Evolutionary conservation across 768 basidiomycete genomes (phyloP).

Genomic region (Collybiopsis luxurians): DNA sequence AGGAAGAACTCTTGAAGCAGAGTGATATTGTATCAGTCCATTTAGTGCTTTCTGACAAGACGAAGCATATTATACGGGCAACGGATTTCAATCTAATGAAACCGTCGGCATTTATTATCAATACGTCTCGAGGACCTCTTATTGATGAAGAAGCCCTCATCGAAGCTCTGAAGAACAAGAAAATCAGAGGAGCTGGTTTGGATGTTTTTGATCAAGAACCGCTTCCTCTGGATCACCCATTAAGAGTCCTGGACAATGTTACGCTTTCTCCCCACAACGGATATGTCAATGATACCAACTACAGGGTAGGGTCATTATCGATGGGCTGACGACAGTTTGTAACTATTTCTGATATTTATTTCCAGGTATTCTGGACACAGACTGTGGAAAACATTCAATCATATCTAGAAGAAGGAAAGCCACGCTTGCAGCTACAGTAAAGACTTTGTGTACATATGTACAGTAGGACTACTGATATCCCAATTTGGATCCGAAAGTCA

Average conservation of each 20-base stretch:
- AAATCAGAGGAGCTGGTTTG: conserved; percentile 57
- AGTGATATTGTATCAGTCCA: conserved; percentile 66
- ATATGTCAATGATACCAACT: conserved; percentile 51
- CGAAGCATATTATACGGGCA: conserved; percentile 44
- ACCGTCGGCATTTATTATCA: conserved; percentile 56
- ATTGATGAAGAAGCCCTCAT: conserved; percentile 59
- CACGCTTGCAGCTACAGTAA: conserved; percentile 17
- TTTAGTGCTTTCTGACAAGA: conserved; percentile 51
- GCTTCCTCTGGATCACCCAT: conserved; percentile 53
- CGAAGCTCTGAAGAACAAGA: conserved; percentile 39
- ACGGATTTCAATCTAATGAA: conserved; percentile 55
- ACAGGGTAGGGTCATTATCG: conserved; percentile 31
- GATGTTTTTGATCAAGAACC: conserved; percentile 71
- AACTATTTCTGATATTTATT: conserved; percentile 8
- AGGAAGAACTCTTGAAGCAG: conserved; percentile 48
- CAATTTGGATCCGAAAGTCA: background rate
- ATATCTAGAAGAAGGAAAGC: conserved; percentile 43
- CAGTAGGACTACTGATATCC: too few relatives aligned
- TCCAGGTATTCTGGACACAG: conserved; percentile 47
- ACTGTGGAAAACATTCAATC: conserved; percentile 58
- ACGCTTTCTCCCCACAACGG: conserved; percentile 62
- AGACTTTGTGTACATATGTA: too few relatives aligned
- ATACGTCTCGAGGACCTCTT: conserved; percentile 64
- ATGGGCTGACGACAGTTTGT: background rate
- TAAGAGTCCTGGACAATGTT: conserved; percentile 50